A percentile compares a stretch with the other conserved stretches of the same genome.
Evolutionary conservation across 768 basidiomycete species (phyloP).

Genomic region (Rhodotorula paludigena): DNA sequence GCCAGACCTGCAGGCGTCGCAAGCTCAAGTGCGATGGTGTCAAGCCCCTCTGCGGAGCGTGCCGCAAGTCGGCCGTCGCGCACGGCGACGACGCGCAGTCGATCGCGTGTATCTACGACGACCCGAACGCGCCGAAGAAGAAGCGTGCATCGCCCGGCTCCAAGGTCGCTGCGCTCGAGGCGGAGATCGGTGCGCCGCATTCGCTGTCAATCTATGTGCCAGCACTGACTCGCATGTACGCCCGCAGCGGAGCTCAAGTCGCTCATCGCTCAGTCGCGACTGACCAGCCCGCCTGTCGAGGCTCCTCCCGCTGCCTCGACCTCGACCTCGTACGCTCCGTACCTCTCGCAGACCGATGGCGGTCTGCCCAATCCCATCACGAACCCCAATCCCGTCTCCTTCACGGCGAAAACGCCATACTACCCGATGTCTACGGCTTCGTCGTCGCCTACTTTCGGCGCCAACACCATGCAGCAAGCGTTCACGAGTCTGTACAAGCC

Average conservation of each 20-base stretch:
- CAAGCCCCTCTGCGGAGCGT: slow-evolving; percentile 6
- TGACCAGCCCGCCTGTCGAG: too few relatives aligned
- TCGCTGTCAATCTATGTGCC: neutral
- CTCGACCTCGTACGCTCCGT: too few relatives aligned
- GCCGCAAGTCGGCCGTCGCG: slow-evolving; percentile 3
- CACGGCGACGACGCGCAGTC: neutral
- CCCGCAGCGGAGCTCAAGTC: neutral
- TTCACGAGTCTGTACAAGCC: neutral
- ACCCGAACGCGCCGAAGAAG: slow-evolving; percentile 16
- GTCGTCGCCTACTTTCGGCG: too few relatives aligned
- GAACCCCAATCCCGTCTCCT: too few relatives aligned
- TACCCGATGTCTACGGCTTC: neutral
- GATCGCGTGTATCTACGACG: neutral
- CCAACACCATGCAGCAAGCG: neutral
- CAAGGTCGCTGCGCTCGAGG: slow-evolving; percentile 24
- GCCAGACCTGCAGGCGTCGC: slow-evolving; percentile 9
- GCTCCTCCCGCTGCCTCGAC: too few relatives aligned
- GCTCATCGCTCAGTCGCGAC: too few relatives aligned
- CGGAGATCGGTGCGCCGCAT: slow-evolving; percentile 6
- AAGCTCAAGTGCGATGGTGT: slow-evolving; percentile 31
- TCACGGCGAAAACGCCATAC: too few relatives aligned
- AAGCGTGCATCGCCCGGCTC: slow-evolving; percentile 11
- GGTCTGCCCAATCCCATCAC: too few relatives aligned
- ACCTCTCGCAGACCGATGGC: too few relatives aligned
- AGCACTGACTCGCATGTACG: rapidly evolving